Evolutionary conservation across 208 protist species (phyloP).

Genomic region (Acanthamoeba sp.): DNA sequence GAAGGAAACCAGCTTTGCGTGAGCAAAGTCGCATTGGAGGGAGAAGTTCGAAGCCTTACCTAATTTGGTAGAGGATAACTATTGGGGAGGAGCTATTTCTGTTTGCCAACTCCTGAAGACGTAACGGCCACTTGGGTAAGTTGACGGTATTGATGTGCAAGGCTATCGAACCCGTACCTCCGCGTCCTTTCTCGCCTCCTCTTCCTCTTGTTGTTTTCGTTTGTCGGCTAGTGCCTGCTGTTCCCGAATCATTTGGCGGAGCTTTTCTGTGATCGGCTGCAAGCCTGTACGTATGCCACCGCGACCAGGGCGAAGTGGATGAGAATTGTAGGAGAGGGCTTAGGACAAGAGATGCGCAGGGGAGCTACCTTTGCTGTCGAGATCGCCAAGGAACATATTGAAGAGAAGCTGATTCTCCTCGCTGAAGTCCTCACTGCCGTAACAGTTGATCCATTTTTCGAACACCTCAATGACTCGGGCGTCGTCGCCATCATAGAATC

Average conservation of each 20-base stretch:
- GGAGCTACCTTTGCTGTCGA: slow-evolving; percentile 59
- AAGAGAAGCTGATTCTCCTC: slow-evolving; percentile 74
- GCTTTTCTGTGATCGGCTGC: not conserved
- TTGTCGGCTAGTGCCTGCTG: not conserved
- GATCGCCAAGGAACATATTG: slow-evolving; percentile 72
- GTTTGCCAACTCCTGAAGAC: not conserved
- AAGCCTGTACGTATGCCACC: not conserved
- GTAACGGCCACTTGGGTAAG: not conserved
- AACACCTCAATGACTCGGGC: slow-evolving; percentile 55
- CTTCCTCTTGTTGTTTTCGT: slow-evolving; percentile 27
- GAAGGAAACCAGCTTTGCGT: not conserved
- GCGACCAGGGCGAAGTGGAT: not conserved
- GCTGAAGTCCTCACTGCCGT: slow-evolving; percentile 64
- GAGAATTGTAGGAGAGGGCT: not conserved
- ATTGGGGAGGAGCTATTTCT: not conserved
- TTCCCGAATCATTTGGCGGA: not conserved
- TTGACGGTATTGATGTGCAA: not conserved
- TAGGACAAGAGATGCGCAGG: not conserved
- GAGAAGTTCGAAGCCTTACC: not conserved
- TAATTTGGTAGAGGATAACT: slow-evolving; percentile 20
- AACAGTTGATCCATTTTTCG: slow-evolving; percentile 71
- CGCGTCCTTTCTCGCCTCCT: not conserved
- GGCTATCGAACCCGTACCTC: not conserved
- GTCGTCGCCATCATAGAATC: slow-evolving; percentile 72
- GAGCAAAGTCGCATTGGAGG: no score